A percentile compares a stretch with the other conserved stretches of the same genome.
Evolutionary conservation across 208 protist species (phyloP).

Genomic region (Borovskyia barvae): DNA sequence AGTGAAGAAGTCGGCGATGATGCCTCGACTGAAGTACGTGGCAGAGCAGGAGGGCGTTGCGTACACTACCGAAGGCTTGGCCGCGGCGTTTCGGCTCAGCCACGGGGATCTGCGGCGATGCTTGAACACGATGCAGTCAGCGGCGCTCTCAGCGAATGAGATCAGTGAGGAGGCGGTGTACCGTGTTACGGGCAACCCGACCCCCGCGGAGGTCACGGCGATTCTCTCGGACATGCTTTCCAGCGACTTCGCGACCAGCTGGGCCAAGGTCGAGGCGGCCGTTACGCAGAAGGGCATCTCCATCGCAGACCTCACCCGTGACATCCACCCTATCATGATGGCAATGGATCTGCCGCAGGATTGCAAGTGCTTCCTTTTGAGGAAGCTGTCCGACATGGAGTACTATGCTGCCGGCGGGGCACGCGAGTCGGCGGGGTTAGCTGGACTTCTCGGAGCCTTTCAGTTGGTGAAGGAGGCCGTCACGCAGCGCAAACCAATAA

Average conservation of each 20-base stretch:
- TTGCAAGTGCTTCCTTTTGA: constrained; percentile 81
- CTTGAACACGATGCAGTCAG: constrained; percentile 97
- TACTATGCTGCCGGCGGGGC: constrained; percentile 79
- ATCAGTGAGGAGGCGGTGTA: constrained; percentile 84
- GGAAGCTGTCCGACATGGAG: constrained; percentile 76
- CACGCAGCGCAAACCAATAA: constrained; percentile 69
- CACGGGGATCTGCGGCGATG: constrained; percentile 97
- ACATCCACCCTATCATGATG: constrained; percentile 82
- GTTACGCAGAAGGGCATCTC: constrained; percentile 68
- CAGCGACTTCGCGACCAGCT: constrained; percentile 57
- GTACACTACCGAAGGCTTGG: constrained; percentile 82
- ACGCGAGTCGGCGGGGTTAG: constrained; percentile 51
- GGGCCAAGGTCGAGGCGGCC: constrained; percentile 43
- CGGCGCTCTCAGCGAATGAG: constrained; percentile 64
- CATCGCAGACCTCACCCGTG: constrained; percentile 64
- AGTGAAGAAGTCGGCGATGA: constrained; percentile 84
- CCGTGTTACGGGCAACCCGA: constrained; percentile 82
- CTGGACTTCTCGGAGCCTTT: constrained; percentile 75
- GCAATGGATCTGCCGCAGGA: constrained; percentile 82
- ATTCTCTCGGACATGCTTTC: constrained; percentile 79
- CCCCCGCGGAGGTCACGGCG: constrained; percentile 62
- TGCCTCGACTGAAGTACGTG: constrained; percentile 84
- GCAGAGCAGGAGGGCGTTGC: constrained; percentile 78
- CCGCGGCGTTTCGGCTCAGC: constrained; percentile 91
- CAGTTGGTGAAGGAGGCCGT: constrained; percentile 84